Conservation (phyloP, 768 basidiomycete genomes). For the Lyophyllum shimeji region DNA sequence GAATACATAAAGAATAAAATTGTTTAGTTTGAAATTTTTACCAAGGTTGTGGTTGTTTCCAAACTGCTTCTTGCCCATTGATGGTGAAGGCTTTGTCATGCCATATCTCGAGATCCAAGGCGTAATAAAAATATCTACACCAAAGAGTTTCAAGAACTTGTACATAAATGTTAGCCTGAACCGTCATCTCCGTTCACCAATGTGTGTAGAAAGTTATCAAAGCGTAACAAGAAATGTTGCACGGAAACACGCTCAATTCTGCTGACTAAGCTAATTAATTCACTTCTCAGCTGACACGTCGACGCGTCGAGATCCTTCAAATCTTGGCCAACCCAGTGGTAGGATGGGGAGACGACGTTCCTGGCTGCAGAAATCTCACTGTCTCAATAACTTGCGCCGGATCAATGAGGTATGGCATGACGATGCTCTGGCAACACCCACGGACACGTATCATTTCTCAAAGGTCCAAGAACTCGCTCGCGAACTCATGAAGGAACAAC, state of each 20-base stretch:
- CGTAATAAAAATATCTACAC: not conserved
- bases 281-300: not conserved
- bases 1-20: not conserved
- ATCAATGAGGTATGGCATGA: not conserved
- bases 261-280: not conserved
- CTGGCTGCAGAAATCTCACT: not conserved
- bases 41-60: not conserved
- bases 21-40: not conserved
- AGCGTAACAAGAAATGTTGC: not conserved
- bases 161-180: not conserved
- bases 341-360: not conserved
- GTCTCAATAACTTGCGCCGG: not conserved
- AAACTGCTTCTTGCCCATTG: not conserved
- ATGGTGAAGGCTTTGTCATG: not conserved
- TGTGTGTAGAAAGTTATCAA: not conserved
- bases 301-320: not conserved
- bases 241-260: not conserved
- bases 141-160: not conserved
- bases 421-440: not conserved
- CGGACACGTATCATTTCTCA: too few relatives aligned
- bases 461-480: too few relatives aligned
- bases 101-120: not conserved
- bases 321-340: not conserved
- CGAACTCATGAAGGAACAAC: too few relatives aligned
- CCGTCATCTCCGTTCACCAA: not conserved